These are phyloP conservation scores for Salvia sclarea DNA, from an alignment of 305 asterid species.

Conservation along the genomic window DNA sequence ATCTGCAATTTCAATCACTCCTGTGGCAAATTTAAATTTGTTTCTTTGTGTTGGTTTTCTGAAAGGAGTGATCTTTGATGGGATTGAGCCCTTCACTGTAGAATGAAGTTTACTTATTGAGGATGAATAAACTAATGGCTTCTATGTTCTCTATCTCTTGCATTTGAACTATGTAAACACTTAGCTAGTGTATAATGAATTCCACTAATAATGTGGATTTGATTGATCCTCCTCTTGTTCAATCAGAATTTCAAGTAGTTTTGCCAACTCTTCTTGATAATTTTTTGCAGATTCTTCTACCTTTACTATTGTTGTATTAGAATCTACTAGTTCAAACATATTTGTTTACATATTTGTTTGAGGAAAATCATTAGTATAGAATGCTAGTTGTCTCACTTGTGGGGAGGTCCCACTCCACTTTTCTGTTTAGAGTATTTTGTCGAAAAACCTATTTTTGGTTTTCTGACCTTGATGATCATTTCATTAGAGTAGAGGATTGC, in stretches of 20 bases:
- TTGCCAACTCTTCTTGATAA: background rate
- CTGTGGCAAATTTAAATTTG: background rate
- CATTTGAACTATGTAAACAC: too few species aligned
- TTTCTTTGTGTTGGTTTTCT: background rate
- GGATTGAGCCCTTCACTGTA: background rate
- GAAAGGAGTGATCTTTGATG: background rate
- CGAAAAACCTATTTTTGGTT: too few species aligned
- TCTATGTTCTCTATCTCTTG: too few species aligned
- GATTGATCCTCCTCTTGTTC: background rate
- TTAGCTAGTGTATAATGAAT: too few species aligned
- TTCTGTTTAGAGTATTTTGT: too few species aligned
- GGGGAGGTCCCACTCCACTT: background rate
- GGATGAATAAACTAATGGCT: constrained; percentile 1
- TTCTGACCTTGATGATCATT: too few species aligned
- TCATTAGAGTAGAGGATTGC: too few species aligned
- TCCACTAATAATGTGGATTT: background rate
- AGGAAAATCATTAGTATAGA: background rate
- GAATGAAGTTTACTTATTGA: background rate
- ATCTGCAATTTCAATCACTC: background rate
- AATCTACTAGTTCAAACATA: background rate
- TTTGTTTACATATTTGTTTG: too few species aligned
- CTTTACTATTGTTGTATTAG: too few species aligned
- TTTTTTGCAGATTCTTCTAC: background rate
- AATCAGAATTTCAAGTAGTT: background rate
- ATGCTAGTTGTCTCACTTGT: too few species aligned